Evolutionary conservation across 345 rosid genomes (phyloP).

Genomic region (Rhodamnia argentea): DNA sequence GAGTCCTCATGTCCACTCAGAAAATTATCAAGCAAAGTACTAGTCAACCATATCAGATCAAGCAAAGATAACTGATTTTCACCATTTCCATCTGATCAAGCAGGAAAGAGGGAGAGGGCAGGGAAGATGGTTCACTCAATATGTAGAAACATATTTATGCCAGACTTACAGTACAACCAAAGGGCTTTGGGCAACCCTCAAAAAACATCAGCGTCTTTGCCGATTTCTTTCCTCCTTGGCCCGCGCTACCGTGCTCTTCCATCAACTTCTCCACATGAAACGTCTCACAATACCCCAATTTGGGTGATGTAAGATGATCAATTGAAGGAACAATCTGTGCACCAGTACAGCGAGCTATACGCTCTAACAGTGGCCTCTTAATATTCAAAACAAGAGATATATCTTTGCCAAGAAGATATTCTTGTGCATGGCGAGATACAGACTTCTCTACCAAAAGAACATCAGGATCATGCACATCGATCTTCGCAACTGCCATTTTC

Average conservation of each 20-base stretch:
- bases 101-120: background rate
- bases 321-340: conserved; percentile 87
- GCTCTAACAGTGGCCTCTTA: conserved; percentile 88
- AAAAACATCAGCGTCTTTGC: conserved; percentile 86
- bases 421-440: conserved; percentile 89
- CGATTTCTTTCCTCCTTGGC: conserved; percentile 69
- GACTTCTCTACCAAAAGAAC: conserved; percentile 95
- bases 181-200: conserved; percentile 97
- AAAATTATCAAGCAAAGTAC: background rate
- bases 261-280: conserved; percentile 79
- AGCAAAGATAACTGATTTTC: background rate
- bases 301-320: conserved; percentile 79
- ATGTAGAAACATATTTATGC: background rate
- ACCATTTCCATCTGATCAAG: background rate
- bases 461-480: conserved; percentile 70
- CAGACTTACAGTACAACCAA: conserved; percentile 89
- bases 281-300: conserved; percentile 74
- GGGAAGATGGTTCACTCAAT: background rate
- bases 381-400: conserved; percentile 90
- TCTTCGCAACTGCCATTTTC: conserved; percentile 97
- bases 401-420: conserved; percentile 83
- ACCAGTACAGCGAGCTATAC: conserved; percentile 92
- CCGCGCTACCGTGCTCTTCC: conserved; percentile 71
- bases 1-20: background rate
- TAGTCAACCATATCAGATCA: background rate